A percentile compares a stretch with the other conserved stretches of the same genome.
Evolutionary conservation across 2,329 filamentous ascomycete genomes (phyloP).

Genomic region (Monilinia vaccinii-corymbosi): DNA sequence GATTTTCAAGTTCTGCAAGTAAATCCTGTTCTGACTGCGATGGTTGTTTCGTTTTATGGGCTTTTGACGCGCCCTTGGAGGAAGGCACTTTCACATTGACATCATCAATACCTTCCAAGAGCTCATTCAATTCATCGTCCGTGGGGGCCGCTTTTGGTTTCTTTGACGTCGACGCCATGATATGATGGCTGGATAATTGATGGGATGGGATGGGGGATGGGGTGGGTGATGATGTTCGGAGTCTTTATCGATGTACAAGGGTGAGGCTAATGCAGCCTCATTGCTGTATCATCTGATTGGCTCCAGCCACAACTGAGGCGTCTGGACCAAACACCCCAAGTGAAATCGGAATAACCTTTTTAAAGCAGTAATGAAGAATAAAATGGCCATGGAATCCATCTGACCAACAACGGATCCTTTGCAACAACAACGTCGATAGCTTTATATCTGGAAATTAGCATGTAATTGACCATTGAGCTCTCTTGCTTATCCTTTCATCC

Average conservation of each 20-base stretch:
- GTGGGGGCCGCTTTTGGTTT: slow-evolving; percentile 46
- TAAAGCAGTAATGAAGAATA: neutral
- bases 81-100: slow-evolving; percentile 40
- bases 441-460: slow-evolving; percentile 1
- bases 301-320: slow-evolving; percentile 6
- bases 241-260: too few relatives aligned
- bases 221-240: neutral
- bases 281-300: neutral
- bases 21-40: slow-evolving; percentile 54
- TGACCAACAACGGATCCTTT: slow-evolving; percentile 6
- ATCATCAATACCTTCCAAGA: slow-evolving; percentile 54
- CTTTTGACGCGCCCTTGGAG: slow-evolving; percentile 29
- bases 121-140: slow-evolving; percentile 56
- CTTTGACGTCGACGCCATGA: slow-evolving; percentile 50
- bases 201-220: neutral
- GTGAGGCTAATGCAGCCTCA: neutral
- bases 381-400: slow-evolving; percentile 11
- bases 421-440: neutral
- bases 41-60: slow-evolving; percentile 31
- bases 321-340: neutral
- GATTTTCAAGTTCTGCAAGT: slow-evolving; percentile 75
- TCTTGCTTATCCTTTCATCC: neutral
- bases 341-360: slow-evolving; percentile 7
- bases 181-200: neutral
- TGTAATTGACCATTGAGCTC: neutral